These are phyloP conservation scores for Podosphaera fusca DNA, from an alignment of 2,329 filamentous ascomycete species.

Conservation along the genomic window DNA sequence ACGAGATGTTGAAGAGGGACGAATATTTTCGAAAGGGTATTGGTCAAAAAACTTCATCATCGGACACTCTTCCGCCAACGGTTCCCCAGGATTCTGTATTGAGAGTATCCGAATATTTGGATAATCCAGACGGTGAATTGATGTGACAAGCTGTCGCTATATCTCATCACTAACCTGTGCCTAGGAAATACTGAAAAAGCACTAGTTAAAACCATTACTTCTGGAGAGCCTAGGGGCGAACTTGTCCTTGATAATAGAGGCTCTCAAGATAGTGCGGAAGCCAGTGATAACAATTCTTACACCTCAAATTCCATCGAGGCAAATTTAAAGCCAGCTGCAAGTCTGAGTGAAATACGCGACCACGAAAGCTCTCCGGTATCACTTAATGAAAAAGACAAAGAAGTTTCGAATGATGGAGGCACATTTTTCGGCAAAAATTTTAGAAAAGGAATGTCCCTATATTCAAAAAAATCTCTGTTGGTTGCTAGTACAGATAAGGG, in stretches of 20 bases:
- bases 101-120: constrained; percentile 15
- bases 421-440: constrained; percentile 68
- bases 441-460: constrained; percentile 45
- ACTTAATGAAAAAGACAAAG: constrained; percentile 32
- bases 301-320: constrained; percentile 25
- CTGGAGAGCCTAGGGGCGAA: constrained; percentile 26
- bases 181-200: constrained; percentile 61
- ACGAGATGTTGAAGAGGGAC: constrained; percentile 74
- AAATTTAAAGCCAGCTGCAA: constrained; percentile 22
- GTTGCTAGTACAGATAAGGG: constrained; percentile 50
- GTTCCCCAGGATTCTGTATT: too few relatives aligned
- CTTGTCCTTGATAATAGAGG: constrained; percentile 29
- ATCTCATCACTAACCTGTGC: constrained; percentile 19
- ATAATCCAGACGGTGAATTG: constrained; percentile 22
- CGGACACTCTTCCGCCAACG: too few relatives aligned
- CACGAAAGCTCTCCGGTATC: constrained; percentile 24
- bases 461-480: constrained; percentile 62
- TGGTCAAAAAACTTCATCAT: constrained; percentile 30
- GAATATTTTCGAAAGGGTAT: constrained; percentile 46
- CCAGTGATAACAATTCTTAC: constrained; percentile 59
- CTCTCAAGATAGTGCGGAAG: constrained; percentile 34
- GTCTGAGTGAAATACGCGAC: constrained; percentile 21
- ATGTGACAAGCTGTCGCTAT: constrained; percentile 43
- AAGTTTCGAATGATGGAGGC: constrained; percentile 33
- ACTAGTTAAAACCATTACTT: constrained; percentile 23